Conservation (phyloP, 192 early-diverging fungal genomes). For the Coemansia interrupta region DNA sequence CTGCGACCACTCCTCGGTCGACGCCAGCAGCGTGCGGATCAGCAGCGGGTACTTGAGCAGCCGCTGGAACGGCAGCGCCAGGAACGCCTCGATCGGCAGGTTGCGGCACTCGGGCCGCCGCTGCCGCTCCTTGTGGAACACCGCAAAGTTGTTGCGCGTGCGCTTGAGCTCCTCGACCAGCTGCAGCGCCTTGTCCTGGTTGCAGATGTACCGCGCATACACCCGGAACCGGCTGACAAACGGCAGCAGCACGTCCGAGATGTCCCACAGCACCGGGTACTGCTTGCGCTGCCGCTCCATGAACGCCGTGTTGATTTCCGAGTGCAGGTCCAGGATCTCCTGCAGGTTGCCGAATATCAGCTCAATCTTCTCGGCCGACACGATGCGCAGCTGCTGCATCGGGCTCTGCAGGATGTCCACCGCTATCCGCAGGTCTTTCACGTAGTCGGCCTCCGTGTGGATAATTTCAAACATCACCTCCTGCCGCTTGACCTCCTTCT, state of each 20-base stretch:
- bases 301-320: constrained; percentile 51
- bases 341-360: constrained; percentile 53
- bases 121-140: constrained; percentile 54
- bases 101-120: constrained; percentile 51
- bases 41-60: constrained; percentile 61
- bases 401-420: constrained; percentile 63
- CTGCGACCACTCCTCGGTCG: constrained; percentile 46
- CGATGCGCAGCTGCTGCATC: constrained; percentile 45
- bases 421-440: constrained; percentile 79
- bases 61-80: constrained; percentile 60
- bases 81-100: constrained; percentile 56
- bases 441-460: constrained; percentile 87
- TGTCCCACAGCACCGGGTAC: constrained; percentile 55
- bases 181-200: constrained; percentile 57
- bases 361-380: constrained; percentile 48
- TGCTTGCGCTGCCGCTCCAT: constrained; percentile 57
- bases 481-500: constrained; percentile 79
- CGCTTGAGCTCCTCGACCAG: constrained; percentile 47
- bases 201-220: constrained; percentile 56
- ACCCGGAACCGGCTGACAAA: constrained; percentile 50
- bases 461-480: constrained; percentile 94
- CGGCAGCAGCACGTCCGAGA: constrained; percentile 53
- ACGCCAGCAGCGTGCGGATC: constrained; percentile 52
- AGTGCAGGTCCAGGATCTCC: constrained; percentile 56
- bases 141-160: constrained; percentile 49